Evolutionary conservation across 305 asterid species (phyloP), one percentile per base, ranked within the genome.

Genomic region (Solanum hybrid): DNA sequence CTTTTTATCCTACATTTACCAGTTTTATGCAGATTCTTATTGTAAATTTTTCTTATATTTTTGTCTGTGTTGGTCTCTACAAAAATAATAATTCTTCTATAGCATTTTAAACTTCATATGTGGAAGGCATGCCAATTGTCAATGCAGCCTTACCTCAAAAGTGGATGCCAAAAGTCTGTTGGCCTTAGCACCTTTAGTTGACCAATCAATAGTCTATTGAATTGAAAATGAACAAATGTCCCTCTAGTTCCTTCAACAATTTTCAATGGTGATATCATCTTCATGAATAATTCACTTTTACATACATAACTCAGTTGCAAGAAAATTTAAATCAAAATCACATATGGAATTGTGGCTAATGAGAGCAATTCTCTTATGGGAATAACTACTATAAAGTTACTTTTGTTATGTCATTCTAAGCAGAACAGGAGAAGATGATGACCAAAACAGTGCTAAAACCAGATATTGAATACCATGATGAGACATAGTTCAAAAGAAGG

Each of bases 401-500:
- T 31, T 20, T 5, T 45, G 38, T 83, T 22, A 45, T 82, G 87
- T 83, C 76, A 20, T 73, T 84, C 76, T 31, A 29, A 20, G 37
- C 41, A 10, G 29, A 57, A 51, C 41, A 51, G n/a, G 36, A 51
- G n/a, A 10, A 84, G 88, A 11, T 84, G 39, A 29, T 29, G 88
- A 51, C 27, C 75, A 83, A 51, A 89, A 31, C 84, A 65, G n/a
- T 72, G 65, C 10, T 89, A 82, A 89, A 70, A 83, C 29, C 72
- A 27, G 83, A 20, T 29, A 77, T 34, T 83, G 26, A 15, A 41
- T 41, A 83, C 27, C 87, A 17, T 41, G 27, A 83, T 81, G 26
- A 83, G 36, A 83, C 75, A 83, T 29, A 45, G 20, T 45, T 84
- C 88, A 95, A 90, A 95, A 95, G 91, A 95, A 95, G 10, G 96